Evolutionary conservation across 164 flowering plant species (phyloP), one percentile per base, ranked within the genome.

Genomic region (Aristolochia contorta): DNA sequence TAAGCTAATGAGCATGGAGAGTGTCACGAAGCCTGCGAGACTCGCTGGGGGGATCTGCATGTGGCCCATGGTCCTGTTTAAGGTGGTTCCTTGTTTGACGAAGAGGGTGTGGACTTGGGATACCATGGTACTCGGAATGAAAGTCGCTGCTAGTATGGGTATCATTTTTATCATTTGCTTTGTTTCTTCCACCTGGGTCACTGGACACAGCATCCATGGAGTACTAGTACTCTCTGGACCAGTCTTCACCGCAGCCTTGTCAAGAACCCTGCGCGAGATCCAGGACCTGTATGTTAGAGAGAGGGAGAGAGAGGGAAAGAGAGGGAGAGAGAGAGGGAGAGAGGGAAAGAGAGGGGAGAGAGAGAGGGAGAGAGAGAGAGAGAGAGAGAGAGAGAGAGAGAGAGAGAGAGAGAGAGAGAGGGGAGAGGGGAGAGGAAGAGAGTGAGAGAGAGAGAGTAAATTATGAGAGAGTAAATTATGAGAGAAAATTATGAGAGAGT

Each of bases 101-200:
- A 84, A 84, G 67, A 84, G 79, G 32, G 89, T 84, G 54, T 82
- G 30, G n/a, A 76, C 41, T 57, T 82, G 90, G 0, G 86, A 78
- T 0, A 67, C 54, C 45, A 76, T 67, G 9, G 78, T 65, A 46
- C 86, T 83, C 16, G 83, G 85, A 12, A 84, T 77, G 37, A 85
- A 59, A 20, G 79, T 66, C 7, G 75, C 71, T 0, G 77, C 50
- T 82, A 82, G 77, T 33, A 84, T 78, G 21, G 86, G 87, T 24
- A 79, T 69, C 79, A 84, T 71, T 57, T 74, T 70, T 48, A 84
- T 54, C 33, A 82, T 56, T 18, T 80, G 81, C 74, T 84, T 84
- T 56, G 79, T 47, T 57, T 82, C 90, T 65, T 82, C 87, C 0
- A 82, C 90, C 24, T 70, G 73, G 19, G 81, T 81, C 51, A 84